These are phyloP conservation scores for Cyberlindnera samutprakarnensis DNA, from an alignment of 805 yeast species.

Conservation along the genomic window DNA sequence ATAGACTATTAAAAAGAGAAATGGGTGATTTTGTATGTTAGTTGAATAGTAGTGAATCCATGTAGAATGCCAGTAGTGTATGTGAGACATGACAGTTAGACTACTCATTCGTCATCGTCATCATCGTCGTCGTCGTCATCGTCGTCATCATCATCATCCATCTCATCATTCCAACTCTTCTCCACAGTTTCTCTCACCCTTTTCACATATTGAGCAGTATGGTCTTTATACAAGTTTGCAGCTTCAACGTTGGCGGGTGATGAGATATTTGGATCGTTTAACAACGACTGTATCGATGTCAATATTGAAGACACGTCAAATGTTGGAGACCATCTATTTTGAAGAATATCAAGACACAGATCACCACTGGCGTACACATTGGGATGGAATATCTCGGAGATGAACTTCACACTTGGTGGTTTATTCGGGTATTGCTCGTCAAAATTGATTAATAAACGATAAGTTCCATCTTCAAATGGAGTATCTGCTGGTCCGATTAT, in stretches of 20 bases:
- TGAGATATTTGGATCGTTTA: conserved; percentile 93
- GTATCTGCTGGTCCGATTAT: conserved; percentile 97
- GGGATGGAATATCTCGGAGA: conserved; percentile 96
- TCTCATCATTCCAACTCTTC: conserved; percentile 84
- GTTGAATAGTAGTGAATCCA: too few species aligned
- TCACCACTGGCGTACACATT: conserved; percentile 95
- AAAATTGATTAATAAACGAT: conserved; percentile 75
- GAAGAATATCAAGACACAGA: conserved; percentile 89
- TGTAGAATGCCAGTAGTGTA: too few species aligned
- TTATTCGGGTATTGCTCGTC: conserved; percentile 97
- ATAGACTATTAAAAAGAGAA: too few species aligned
- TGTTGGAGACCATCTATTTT: conserved; percentile 97
- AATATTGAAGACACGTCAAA: conserved; percentile 94
- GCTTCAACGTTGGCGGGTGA: conserved; percentile 99
- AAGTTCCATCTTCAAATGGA: conserved; percentile 97
- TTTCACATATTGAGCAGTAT: conserved; percentile 84
- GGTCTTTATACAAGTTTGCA: conserved; percentile 91
- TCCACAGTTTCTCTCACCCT: conserved; percentile 94
- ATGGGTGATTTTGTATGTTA: too few species aligned
- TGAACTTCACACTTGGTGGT: conserved; percentile 88
- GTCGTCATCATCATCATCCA: conserved; percentile 46
- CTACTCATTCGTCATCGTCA: neutral
- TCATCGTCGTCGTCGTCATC: conserved; percentile 21
- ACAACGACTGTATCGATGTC: conserved; percentile 84
- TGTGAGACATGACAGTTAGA: neutral